phyloP scores from a whole-genome alignment of 306 rosid genomes.

The Crataegus laevigata region DNA sequence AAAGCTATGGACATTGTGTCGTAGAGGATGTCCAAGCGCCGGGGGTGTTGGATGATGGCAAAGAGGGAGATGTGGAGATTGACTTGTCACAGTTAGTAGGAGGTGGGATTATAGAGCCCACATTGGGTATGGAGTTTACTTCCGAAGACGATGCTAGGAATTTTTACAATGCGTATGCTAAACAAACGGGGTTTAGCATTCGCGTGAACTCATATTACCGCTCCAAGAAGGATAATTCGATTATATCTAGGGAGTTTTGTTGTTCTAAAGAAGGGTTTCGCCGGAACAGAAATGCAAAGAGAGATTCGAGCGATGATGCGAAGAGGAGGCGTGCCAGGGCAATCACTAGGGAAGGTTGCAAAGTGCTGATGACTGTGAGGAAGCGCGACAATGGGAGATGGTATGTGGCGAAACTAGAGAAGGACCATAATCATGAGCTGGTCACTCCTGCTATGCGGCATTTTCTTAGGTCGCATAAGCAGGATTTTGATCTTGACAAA shows the following conservation, averaged over 20 bases:
- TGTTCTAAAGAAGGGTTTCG: conserved; percentile 22
- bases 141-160: conserved; percentile 14
- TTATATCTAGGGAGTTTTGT: conserved; percentile 21
- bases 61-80: not conserved
- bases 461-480: conserved; percentile 19
- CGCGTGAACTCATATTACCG: conserved; percentile 17
- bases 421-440: conserved; percentile 13
- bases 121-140: conserved; percentile 21
- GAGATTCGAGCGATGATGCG: not conserved
- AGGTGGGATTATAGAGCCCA: conserved; percentile 10
- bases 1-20: not conserved
- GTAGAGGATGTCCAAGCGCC: conserved; percentile 5
- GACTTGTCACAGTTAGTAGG: not conserved
- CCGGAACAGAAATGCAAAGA: not conserved
- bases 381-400: conserved; percentile 13
- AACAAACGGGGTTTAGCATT: conserved; percentile 14
- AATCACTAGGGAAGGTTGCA: conserved; percentile 24
- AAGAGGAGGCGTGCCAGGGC: conserved; percentile 16
- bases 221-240: conserved; percentile 9
- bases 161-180: conserved; percentile 16
- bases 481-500: not conserved
- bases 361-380: conserved; percentile 11
- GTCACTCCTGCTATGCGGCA: conserved; percentile 18
- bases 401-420: conserved; percentile 19
- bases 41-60: conserved; percentile 10